Conservation (phyloP, 257 asterid species). For the Fraxinus americana region DNA sequence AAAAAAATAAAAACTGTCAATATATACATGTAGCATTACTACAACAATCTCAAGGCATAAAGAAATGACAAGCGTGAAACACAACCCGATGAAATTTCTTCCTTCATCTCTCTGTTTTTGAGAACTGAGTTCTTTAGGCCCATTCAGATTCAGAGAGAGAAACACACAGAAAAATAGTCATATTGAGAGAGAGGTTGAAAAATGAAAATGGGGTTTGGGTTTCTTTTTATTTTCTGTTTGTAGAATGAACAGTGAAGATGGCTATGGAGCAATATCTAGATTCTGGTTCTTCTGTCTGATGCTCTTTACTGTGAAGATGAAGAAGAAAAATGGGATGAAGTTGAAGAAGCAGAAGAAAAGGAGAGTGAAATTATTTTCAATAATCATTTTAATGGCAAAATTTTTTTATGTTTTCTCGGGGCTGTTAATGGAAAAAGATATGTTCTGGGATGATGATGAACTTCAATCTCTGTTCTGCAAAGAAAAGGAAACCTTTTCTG, state of each 20-base stretch:
- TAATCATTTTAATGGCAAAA: not conserved
- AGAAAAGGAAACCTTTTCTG: conserved; percentile 32
- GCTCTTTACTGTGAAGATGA: conserved; percentile 54
- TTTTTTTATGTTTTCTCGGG: conserved; percentile 24
- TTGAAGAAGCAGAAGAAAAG: conserved; percentile 19
- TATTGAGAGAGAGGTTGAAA: too few relatives aligned
- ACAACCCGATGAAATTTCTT: conserved; percentile 23
- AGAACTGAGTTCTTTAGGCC: too few relatives aligned
- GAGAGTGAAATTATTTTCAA: conserved; percentile 22
- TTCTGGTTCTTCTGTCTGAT: conserved; percentile 42
- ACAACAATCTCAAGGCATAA: conserved; percentile 28
- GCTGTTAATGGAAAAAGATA: conserved; percentile 56
- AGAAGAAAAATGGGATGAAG: conserved; percentile 56
- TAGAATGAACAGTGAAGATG: too few relatives aligned
- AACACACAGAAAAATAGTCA: too few relatives aligned
- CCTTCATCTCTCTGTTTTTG: too few relatives aligned
- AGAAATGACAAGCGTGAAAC: conserved; percentile 91
- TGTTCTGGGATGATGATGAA: conserved; percentile 74
- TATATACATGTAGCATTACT: not conserved
- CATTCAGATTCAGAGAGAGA: too few relatives aligned
- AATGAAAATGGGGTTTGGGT: too few relatives aligned
- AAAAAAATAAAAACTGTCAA: not conserved
- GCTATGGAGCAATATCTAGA: not conserved
- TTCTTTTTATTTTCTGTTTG: too few relatives aligned
- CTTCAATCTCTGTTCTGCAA: conserved; percentile 32